Evolutionary conservation across 306 rosid species (phyloP).

Genomic region (Pterocarpus macrocarpus): DNA sequence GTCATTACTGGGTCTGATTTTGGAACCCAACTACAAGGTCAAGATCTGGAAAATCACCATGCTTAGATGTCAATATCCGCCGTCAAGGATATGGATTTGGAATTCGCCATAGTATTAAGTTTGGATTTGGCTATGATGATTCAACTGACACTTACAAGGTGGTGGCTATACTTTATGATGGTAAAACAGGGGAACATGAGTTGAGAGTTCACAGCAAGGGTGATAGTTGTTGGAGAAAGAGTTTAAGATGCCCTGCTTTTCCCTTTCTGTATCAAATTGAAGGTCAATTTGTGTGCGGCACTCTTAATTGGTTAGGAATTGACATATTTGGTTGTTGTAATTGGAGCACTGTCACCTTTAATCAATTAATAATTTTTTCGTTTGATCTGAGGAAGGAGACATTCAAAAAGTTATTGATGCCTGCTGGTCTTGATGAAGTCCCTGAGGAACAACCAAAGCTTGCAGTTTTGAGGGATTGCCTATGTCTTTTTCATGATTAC

Average conservation of each 20-base stretch:
- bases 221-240: neutral
- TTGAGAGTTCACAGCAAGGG: neutral
- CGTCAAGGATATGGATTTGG: no score
- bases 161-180: neutral
- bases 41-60: neutral
- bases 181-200: neutral
- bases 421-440: neutral
- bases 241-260: neutral
- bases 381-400: neutral
- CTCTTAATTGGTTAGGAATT: constrained; percentile 4
- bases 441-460: neutral
- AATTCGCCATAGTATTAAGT: neutral
- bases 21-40: neutral
- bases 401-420: neutral
- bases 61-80: neutral
- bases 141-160: neutral
- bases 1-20: neutral
- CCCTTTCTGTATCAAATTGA: no score
- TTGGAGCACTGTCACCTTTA: neutral
- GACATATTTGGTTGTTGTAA: neutral
- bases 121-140: neutral
- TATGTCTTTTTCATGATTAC: neutral
- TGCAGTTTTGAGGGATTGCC: neutral
- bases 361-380: neutral
- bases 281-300: neutral